A percentile compares a stretch with the other conserved stretches of the same genome.
Conservation (phyloP, 768 basidiomycete genomes). For the Calocera cornea region DNA sequence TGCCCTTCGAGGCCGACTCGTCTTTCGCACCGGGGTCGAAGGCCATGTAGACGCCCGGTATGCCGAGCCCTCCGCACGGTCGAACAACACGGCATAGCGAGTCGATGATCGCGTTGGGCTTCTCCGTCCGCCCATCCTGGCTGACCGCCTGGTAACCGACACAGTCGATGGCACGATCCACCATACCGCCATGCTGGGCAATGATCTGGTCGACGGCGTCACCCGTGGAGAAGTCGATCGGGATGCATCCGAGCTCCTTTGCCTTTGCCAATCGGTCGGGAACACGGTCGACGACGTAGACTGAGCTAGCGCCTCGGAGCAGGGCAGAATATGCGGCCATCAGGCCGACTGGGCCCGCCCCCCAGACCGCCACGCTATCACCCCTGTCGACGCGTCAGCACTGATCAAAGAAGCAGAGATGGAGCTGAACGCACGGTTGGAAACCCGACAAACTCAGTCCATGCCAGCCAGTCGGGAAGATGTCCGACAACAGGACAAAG, state of each 20-base stretch:
- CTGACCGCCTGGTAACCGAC: slow-evolving; percentile 44
- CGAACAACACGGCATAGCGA: slow-evolving; percentile 13
- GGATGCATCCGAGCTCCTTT: slow-evolving; percentile 38
- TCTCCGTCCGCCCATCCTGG: slow-evolving; percentile 40
- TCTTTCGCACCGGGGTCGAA: background rate
- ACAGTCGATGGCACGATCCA: slow-evolving; percentile 41
- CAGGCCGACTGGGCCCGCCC: slow-evolving; percentile 39
- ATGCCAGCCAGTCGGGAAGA: slow-evolving; percentile 7
- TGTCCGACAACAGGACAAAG: slow-evolving; percentile 8
- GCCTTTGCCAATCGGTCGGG: slow-evolving; percentile 40
- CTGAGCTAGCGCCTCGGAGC: slow-evolving; percentile 35
- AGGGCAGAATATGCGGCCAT: slow-evolving; percentile 47
- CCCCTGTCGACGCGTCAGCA: slow-evolving; percentile 27
- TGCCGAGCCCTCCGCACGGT: slow-evolving; percentile 20
- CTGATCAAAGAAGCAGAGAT: slow-evolving; percentile 16
- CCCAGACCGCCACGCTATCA: slow-evolving; percentile 41
- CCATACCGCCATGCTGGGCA: slow-evolving; percentile 33
- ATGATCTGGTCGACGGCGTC: slow-evolving; percentile 39
- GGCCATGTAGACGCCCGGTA: slow-evolving; percentile 36
- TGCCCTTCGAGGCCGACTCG: background rate
- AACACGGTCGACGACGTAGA: slow-evolving; percentile 45
- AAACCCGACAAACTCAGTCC: slow-evolving; percentile 1
- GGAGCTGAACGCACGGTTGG: background rate
- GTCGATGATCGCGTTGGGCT: slow-evolving; percentile 30
- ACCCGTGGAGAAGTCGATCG: slow-evolving; percentile 32